A percentile compares a stretch with the other conserved stretches of the same genome.
Evolutionary conservation across 257 asterid species (phyloP).

Genomic region (Nemophila menziesii): DNA sequence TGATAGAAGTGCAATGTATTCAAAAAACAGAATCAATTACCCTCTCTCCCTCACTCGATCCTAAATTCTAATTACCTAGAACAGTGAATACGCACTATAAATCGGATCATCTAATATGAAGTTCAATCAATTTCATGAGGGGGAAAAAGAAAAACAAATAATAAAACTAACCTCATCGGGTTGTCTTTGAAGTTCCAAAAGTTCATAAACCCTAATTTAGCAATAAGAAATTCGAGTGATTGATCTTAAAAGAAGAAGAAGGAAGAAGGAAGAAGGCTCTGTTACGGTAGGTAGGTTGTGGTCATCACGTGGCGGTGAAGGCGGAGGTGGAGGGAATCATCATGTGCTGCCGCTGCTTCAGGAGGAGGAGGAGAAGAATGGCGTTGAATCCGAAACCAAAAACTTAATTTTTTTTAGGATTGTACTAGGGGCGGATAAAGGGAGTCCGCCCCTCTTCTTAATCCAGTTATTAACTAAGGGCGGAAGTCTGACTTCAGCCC

Average conservation of each 20-base stretch:
- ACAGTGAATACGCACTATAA: background rate
- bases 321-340: constrained; percentile 9
- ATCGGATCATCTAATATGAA: background rate
- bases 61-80: background rate
- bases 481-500: no score
- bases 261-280: constrained; percentile 20
- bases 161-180: constrained; percentile 51
- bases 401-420: no score
- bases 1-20: background rate
- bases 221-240: background rate
- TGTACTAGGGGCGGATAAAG: no score
- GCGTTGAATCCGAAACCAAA: no score
- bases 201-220: no score
- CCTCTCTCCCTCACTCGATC: background rate
- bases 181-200: constrained; percentile 76
- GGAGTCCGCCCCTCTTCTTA: no score
- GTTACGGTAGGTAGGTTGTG: constrained; percentile 18
- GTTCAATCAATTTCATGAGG: background rate
- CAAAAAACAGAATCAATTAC: background rate
- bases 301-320: constrained; percentile 26
- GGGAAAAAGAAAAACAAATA: background rate
- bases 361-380: constrained; percentile 44
- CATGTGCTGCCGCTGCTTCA: constrained; percentile 24
- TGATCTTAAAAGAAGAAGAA: background rate
- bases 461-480: no score